Conservation (phyloP, 2,329 filamentous ascomycete genomes). For the Ophiostoma perfectum region DNA sequence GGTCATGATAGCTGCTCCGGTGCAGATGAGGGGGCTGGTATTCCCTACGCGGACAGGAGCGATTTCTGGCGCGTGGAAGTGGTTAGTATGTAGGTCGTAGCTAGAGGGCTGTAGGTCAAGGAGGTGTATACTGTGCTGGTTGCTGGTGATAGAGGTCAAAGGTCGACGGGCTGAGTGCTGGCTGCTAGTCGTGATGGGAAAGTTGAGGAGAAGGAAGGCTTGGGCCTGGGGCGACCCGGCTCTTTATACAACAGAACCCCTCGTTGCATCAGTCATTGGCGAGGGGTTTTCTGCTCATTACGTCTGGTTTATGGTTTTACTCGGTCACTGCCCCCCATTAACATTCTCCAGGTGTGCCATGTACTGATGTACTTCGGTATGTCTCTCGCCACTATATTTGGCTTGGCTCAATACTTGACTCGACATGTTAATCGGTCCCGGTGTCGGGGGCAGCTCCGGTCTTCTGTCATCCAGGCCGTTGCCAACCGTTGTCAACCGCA, state of each 20-base stretch:
- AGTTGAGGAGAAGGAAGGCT: not conserved
- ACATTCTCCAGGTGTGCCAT: not conserved
- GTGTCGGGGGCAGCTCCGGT: not conserved
- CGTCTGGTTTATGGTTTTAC: not conserved
- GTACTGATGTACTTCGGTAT: not conserved
- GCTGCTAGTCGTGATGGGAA: not conserved
- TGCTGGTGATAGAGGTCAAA: not conserved
- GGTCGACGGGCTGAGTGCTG: not conserved
- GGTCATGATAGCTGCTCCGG: constrained; percentile 19
- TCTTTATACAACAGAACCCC: not conserved
- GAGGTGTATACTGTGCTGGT: not conserved
- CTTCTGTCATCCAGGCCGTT: not conserved
- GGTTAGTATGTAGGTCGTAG: not conserved
- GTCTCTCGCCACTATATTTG: not conserved
- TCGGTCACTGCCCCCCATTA: not conserved
- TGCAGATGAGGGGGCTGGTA: not conserved
- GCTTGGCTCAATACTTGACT: not conserved
- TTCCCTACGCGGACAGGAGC: constrained; percentile 15
- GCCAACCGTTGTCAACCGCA: not conserved
- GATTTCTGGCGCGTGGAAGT: not conserved
- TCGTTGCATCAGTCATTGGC: not conserved
- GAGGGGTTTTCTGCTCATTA: not conserved
- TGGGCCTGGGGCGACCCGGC: not conserved
- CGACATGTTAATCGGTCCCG: not conserved
- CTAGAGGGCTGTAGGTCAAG: not conserved